Percentiles rank a stretch among this genome's conserved stretches.
Conservation (phyloP, 139 green algal genomes). For the Spirogloea muscicola region DNA sequence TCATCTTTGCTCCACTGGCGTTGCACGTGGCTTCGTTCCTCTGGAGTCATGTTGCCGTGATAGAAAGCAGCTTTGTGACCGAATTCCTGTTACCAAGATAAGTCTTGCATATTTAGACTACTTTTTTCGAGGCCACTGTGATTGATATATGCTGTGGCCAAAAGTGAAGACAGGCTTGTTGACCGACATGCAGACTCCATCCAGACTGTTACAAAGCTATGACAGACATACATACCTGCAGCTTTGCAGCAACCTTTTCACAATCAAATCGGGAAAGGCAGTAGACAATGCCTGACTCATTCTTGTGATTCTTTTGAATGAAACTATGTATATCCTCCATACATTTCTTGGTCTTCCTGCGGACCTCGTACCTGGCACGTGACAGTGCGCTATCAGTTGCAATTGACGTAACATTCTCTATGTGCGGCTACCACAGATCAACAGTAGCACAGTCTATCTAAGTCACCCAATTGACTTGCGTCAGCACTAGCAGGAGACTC, state of each 20-base stretch:
- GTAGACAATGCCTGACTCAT: conserved; percentile 80
- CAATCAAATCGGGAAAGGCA: conserved; percentile 68
- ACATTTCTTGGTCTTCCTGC: conserved; percentile 30
- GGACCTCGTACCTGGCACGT: conserved; percentile 36
- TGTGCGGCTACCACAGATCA: too few species aligned
- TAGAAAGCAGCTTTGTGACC: conserved; percentile 43
- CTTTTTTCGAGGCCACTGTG: too few species aligned
- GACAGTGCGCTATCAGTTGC: too few species aligned
- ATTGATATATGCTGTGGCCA: too few species aligned
- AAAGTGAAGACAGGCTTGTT: too few species aligned
- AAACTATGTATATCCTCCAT: conserved; percentile 45
- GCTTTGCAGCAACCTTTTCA: conserved; percentile 40
- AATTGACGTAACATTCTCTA: too few species aligned
- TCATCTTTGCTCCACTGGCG: conserved; percentile 48
- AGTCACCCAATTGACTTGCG: too few species aligned
- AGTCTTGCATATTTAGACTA: too few species aligned
- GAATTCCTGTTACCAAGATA: conserved; percentile 17
- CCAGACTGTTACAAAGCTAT: neutral
- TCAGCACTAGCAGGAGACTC: too few species aligned
- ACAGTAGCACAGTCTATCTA: too few species aligned
- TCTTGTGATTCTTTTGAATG: conserved; percentile 5
- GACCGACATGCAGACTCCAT: neutral
- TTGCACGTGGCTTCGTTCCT: conserved; percentile 38
- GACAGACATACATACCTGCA: conserved; percentile 35
- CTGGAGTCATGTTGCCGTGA: conserved; percentile 40